Conservation (phyloP, 345 rosid species). For the Trapa bicornis region DNA sequence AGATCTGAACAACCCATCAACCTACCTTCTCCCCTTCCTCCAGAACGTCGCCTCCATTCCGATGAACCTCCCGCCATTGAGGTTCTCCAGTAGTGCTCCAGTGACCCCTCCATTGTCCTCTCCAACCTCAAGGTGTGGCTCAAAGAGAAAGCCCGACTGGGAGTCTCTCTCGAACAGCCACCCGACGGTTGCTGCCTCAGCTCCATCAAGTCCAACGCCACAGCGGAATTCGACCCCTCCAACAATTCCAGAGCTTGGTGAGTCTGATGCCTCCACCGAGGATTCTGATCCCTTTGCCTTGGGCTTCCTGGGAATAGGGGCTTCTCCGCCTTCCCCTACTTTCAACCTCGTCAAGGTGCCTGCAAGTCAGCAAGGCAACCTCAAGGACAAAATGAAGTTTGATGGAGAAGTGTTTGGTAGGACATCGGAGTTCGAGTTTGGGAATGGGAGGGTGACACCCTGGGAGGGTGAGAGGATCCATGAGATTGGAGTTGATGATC, state of each 20-base stretch:
- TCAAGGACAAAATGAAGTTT: constrained; percentile 21
- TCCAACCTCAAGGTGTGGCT: constrained; percentile 59
- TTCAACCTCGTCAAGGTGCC: constrained; percentile 52
- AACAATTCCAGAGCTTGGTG: constrained; percentile 81
- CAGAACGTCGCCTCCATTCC: constrained; percentile 51
- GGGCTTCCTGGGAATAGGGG: constrained; percentile 40
- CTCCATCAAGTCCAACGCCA: constrained; percentile 88
- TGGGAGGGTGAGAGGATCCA: constrained; percentile 99
- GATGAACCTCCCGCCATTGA: constrained; percentile 55
- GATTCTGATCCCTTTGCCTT: constrained; percentile 69
- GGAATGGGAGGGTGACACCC: constrained; percentile 62
- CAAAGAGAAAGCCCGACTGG: constrained; percentile 49
- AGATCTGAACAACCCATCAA: constrained; percentile 40
- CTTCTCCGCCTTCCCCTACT: constrained; percentile 59
- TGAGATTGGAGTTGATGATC: constrained; percentile 70
- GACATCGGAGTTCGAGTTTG: constrained; percentile 74
- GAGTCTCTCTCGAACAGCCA: constrained; percentile 48
- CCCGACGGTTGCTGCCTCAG: constrained; percentile 61
- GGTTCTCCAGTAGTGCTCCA: constrained; percentile 92
- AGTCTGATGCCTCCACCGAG: constrained; percentile 67
- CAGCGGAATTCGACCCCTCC: constrained; percentile 65
- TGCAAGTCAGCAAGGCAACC: constrained; percentile 22
- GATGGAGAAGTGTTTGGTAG: constrained; percentile 25
- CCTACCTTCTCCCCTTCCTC: constrained; percentile 61
- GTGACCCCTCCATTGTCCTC: constrained; percentile 94